Evolutionary conservation across 306 rosid genomes (phyloP).

Genomic region (Vigna angularis): DNA sequence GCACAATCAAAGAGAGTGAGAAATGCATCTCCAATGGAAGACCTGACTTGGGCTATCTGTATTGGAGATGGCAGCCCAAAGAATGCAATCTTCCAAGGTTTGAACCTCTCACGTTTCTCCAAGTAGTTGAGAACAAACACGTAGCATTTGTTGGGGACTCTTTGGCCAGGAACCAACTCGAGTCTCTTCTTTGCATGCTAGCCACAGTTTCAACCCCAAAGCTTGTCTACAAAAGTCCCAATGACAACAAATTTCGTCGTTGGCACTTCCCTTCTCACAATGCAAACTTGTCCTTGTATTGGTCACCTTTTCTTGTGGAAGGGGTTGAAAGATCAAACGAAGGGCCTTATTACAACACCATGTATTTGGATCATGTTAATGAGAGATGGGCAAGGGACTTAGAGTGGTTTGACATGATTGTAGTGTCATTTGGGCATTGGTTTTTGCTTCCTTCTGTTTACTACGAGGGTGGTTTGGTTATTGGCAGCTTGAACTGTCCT

Average conservation of each 20-base stretch:
- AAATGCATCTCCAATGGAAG: conserved; percentile 73
- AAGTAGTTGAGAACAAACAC: conserved; percentile 57
- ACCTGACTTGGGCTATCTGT: conserved; percentile 60
- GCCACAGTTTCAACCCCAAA: conserved; percentile 58
- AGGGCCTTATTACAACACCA: conserved; percentile 55
- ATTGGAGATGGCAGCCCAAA: conserved; percentile 75
- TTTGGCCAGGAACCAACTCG: conserved; percentile 82
- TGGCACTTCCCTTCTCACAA: conserved; percentile 73
- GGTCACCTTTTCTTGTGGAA: conserved; percentile 83
- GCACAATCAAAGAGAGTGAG: conserved; percentile 67
- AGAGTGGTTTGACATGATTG: conserved; percentile 53
- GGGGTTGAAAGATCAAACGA: conserved; percentile 64
- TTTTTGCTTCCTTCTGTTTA: conserved; percentile 76
- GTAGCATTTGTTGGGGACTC: conserved; percentile 84
- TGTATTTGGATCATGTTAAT: conserved; percentile 63
- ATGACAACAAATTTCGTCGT: conserved; percentile 66
- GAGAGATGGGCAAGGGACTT: conserved; percentile 75
- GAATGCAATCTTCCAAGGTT: conserved; percentile 70
- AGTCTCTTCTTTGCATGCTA: conserved; percentile 78
- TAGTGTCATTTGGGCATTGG: conserved; percentile 82
- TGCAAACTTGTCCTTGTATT: conserved; percentile 61
- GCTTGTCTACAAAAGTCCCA: conserved; percentile 53
- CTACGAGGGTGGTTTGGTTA: conserved; percentile 56
- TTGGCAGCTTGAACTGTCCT: conserved; percentile 71
- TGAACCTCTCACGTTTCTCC: conserved; percentile 63